Base-by-base conservation (phyloP, 345 rosid species). In the Clarkia xantiana region DNA sequence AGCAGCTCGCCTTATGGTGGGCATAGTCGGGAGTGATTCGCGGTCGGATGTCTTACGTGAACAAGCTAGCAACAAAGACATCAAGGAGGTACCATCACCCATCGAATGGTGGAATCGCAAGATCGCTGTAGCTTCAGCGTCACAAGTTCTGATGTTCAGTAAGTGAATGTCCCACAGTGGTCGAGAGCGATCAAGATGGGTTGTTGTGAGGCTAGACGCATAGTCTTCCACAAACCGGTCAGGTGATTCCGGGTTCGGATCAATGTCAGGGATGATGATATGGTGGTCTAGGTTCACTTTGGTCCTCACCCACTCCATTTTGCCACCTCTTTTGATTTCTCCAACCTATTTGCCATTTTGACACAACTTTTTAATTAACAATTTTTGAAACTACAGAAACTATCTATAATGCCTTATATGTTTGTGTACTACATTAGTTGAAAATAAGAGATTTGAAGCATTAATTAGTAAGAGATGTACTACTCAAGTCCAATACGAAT, bases 41-140 rank as follows among this genome's bases (percentile, higher is more conserved):
- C 65, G 71, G 19, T 58, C 40, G 11, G 62, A 40, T 9, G 59
- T 14, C 50, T 59, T 58, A 1, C 72, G 62, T 43, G 68, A 67
- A 57, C 78, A 70, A 0, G 80, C 82, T 11, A 81, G 59, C 16
- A 84, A 67, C 8, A 69, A 74, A 40, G 94, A 62, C 61, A 81
- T 75, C 12, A 81, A 80, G 40, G 86, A 84, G 47, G 64, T 62
- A 39, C 79, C 77, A 2, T 84, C 80, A 0, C 94, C 82, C 0
- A 81, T 18, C 0, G 84, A 78, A 62, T 84, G 90, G 67, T 79
- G 90, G 39, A 73, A 45, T 46, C 78, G 52, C 14, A 70, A 53
- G 54, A 82, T 53, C 34, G 47, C 66, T 1, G 68, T 38, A 3
- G 71, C 55, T 34, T 67, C 73, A 3, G 81, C 71, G 20, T 67